Base-by-base conservation (phyloP, 371 early-diverging fungal species). In the Aphelidium insulamus region DNA sequence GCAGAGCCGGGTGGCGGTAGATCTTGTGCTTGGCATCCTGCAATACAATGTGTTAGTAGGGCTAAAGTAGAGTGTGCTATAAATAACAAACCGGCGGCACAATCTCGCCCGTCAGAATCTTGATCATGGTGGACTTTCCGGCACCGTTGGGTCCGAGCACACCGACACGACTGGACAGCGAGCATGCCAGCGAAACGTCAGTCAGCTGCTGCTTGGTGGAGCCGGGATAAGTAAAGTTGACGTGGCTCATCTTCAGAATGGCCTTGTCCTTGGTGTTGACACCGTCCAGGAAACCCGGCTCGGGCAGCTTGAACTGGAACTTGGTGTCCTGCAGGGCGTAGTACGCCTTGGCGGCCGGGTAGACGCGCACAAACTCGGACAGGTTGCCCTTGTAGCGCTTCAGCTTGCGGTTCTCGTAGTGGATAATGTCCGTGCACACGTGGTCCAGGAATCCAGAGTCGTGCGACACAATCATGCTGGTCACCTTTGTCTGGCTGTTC, bases 391-490 rank as follows among this genome's bases (percentile, higher is more conserved):
- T 59, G 46, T 66, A 69, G 40, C 59, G 47, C 48, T 64, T 64
- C 29, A 68, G 55, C 48, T 76, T 70, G 44, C 65, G 64, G 52
- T 66, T 50, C 39, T 67, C 73, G 49, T 72, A 74, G 48, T 82
- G 81, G 30, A 81, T 56, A 36, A 80, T 81, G 37, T 79, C 66
- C 26, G 77, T 73, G 50, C 77, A 76, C 21, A 77, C 72, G 32
- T 69, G 67, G 62, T 86, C 77, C 32, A 87, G 56, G 62, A 87
- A 87, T 28, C 66, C 62, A 30, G 74, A 74, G 60, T 84, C 84
- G 64, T 87, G 84, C 22, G 83, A 83, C 11, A 84, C 82, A 37
- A 87, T 69, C 49, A 87, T 59, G 32, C 62, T 69, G 10, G 83
- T 82, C 33, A 77, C 62, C 33, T 72, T 64, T 35, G 63, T 62